A percentile compares a stretch with the other conserved stretches of the same genome.
Conservation (phyloP, 495 filamentous ascomycete species). For the Aspergillus egyptiacus region DNA sequence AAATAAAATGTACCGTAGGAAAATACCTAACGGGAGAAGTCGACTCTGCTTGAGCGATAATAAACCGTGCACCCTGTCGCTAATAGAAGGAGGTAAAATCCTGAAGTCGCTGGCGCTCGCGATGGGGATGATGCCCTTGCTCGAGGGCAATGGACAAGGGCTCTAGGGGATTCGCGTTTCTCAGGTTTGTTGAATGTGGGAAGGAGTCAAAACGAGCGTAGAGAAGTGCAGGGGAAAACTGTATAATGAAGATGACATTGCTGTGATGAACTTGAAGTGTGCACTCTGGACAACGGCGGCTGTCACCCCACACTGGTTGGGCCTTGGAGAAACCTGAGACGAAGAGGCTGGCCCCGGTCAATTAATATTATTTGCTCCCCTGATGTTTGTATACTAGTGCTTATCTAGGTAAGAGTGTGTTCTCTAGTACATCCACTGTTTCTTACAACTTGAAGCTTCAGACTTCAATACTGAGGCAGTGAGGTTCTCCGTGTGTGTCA, state of each 20-base stretch:
- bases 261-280: background rate
- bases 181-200: background rate
- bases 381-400: slow-evolving; percentile 13
- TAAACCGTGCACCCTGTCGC: background rate
- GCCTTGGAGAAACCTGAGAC: background rate
- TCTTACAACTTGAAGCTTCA: background rate
- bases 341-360: background rate
- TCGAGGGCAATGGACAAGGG: background rate
- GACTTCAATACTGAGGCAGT: too few relatives aligned
- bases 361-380: slow-evolving; percentile 7
- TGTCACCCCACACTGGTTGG: slow-evolving; percentile 12
- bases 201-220: background rate
- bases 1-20: background rate
- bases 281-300: background rate
- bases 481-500: too few relatives aligned
- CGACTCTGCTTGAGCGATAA: background rate
- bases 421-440: background rate
- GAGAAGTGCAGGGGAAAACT: background rate
- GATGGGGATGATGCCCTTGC: background rate
- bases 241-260: background rate
- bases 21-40: background rate
- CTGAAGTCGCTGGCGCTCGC: background rate
- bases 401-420: slow-evolving; percentile 2
- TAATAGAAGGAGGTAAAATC: background rate
- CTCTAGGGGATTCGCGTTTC: background rate